Percentiles rank a stretch among this genome's conserved stretches.
These are phyloP conservation scores for Sungouiella thailandica DNA, from an alignment of 805 yeast genomes.

Conservation along the genomic window DNA sequence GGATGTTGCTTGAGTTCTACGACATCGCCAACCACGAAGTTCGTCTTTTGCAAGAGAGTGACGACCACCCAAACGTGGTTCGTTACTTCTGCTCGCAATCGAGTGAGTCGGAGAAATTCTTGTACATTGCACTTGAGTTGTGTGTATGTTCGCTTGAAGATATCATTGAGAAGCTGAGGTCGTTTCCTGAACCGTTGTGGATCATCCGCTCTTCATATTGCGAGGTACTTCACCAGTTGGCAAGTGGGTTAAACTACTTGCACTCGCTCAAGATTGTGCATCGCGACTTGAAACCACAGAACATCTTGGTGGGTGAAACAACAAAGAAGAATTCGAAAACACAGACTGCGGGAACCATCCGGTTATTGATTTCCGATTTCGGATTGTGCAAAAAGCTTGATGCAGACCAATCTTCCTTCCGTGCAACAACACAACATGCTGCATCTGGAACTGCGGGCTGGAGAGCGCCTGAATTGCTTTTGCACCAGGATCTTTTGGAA, in stretches of 20 bases:
- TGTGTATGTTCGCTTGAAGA: constrained; percentile 90
- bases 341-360: constrained; percentile 20
- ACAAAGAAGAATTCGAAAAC: constrained; percentile 4
- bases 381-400: constrained; percentile 93
- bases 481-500: constrained; percentile 32
- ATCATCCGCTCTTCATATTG: constrained; percentile 27
- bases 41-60: constrained; percentile 82
- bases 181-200: constrained; percentile 34
- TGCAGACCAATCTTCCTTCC: constrained; percentile 85
- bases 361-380: constrained; percentile 88
- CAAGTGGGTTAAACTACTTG: constrained; percentile 78
- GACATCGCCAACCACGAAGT: constrained; percentile 94
- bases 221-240: constrained; percentile 65
- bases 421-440: constrained; percentile 87
- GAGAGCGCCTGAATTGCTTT: constrained; percentile 90
- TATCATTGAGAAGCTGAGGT: constrained; percentile 54
- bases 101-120: constrained; percentile 63
- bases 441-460: constrained; percentile 95
- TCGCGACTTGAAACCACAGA: constrained; percentile 92
- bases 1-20: constrained; percentile 89
- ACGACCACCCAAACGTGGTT: constrained; percentile 93
- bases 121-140: constrained; percentile 88
- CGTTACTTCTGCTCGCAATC: constrained; percentile 92
- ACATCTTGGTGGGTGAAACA: constrained; percentile 76
- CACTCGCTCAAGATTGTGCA: constrained; percentile 91